Base-by-base conservation (phyloP, 164 flowering plant genomes). In the Amborella trichopoda region DNA sequence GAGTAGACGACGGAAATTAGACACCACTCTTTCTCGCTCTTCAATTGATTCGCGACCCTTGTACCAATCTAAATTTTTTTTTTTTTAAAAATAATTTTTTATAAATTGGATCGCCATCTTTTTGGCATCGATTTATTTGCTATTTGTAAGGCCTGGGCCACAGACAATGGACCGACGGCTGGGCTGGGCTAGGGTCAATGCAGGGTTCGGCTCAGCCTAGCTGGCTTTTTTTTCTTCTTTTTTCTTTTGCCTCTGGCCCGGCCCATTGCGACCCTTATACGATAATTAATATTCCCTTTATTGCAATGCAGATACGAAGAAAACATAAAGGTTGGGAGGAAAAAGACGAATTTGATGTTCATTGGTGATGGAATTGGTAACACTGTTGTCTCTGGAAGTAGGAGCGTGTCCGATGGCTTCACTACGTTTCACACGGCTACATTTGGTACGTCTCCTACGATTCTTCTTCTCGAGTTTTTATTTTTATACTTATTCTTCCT, bases 381-480 rank as follows among this genome's bases (percentile, higher is more conserved):
- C 52, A 90, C 98, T 0, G 54, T 90, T 21, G 80, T 90, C 46
- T 23, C 94, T 0, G 96, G 98, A 0, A 68, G 77, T 0, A 74
- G 60, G 38, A 86, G 67, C 48, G 70, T 80, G 0, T 28, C 8
- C 8, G 60, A 83, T 26, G 68, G 78, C n/a, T 11, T 73, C 24
- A 89, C 95, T 1, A 89, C 97, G 0, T 89, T 89, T 64, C 97
- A 67, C 63, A 82, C 97, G 0, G 97, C 97, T 1, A 39, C 88
- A 3, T 87, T 87, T 21, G 96, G 96, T 87, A 71, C 65, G 11
- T 23, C 11, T 12, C 11, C 23, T 26, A 2, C 22, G 0, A 19
- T 20, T 40, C 4, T 24, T 10, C 2, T 16, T 26, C 51, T 36
- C 2, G 13, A 11, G 25, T 4, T 4, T 25, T 1, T 19, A 22